phyloP scores from a whole-genome alignment of 2,329 filamentous ascomycete genomes.

The Penicillium hordei region DNA sequence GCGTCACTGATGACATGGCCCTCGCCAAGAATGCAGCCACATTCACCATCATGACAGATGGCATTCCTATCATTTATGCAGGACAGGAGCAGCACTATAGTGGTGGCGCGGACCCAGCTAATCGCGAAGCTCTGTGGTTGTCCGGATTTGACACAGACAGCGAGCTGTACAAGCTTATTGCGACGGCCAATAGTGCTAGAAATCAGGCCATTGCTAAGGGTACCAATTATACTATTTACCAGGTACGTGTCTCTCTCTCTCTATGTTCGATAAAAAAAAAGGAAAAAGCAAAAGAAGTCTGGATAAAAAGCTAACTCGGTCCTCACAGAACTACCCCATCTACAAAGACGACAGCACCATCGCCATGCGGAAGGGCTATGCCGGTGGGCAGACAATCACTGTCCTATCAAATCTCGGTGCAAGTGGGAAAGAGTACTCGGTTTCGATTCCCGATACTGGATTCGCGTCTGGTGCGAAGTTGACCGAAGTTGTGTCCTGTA shows the following conservation, averaged over 20 bases:
- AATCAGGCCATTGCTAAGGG: conserved; percentile 42
- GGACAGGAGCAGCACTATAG: conserved; percentile 64
- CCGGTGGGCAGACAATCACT: conserved; percentile 42
- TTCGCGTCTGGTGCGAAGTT: conserved; percentile 26
- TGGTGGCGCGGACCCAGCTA: conserved; percentile 49
- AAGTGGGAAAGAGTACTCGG: conserved; percentile 24
- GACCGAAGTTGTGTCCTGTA: conserved; percentile 42
- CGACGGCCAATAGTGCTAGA: conserved; percentile 52
- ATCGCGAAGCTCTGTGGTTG: conserved; percentile 58
- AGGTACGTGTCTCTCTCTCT: conserved; percentile 16
- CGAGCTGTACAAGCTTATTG: conserved; percentile 52
- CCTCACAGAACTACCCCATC: conserved; percentile 39
- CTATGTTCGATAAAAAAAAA: not conserved
- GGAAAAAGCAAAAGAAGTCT: not conserved
- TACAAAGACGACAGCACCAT: conserved; percentile 47
- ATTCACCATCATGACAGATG: conserved; percentile 58
- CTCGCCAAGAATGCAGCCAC: conserved; percentile 62
- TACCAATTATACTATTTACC: conserved; percentile 41
- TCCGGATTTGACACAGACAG: conserved; percentile 50
- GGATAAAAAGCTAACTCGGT: not conserved
- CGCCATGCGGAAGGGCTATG: conserved; percentile 45
- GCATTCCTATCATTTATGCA: conserved; percentile 65
- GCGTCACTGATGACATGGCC: conserved; percentile 30
- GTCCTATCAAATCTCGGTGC: conserved; percentile 48
- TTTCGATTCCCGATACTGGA: conserved; percentile 27